A percentile compares a stretch with the other conserved stretches of the same genome.
phyloP scores from a whole-genome alignment of 1,284 basidiomycete species.

The Baeospora myosura region DNA sequence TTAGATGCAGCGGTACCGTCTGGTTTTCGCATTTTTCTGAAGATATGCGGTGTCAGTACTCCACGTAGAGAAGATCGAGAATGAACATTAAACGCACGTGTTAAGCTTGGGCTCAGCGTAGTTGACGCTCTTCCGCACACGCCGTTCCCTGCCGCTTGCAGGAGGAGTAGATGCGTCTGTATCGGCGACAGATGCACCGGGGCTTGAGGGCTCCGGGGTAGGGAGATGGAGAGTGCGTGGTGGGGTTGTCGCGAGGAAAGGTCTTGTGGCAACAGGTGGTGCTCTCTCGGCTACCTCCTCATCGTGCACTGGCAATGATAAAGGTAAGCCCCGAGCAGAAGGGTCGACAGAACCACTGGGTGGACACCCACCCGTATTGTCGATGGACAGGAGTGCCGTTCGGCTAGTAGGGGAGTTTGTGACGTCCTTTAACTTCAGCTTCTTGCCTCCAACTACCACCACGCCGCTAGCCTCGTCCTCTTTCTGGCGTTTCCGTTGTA shows the following conservation, averaged over 20 bases:
- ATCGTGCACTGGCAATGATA: background rate
- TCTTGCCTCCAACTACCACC: slow-evolving; percentile 9
- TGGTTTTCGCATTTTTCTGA: slow-evolving; percentile 87
- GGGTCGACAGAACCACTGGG: slow-evolving; percentile 1
- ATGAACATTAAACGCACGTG: slow-evolving; percentile 50
- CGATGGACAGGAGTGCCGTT: slow-evolving; percentile 31
- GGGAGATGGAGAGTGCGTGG: slow-evolving; percentile 26
- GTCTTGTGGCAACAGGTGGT: background rate
- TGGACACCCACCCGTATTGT: slow-evolving; percentile 27
- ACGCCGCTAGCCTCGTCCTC: slow-evolving; percentile 2
- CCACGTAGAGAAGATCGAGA: slow-evolving; percentile 10
- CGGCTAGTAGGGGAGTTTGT: slow-evolving; percentile 46
- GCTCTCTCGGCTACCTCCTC: background rate
- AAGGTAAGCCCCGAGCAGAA: background rate
- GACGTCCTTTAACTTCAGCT: slow-evolving; percentile 50
- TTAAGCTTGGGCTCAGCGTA: slow-evolving; percentile 87
- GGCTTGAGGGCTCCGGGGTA: slow-evolving; percentile 42
- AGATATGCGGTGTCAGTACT: slow-evolving; percentile 2
- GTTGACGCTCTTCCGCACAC: slow-evolving; percentile 75
- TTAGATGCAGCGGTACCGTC: slow-evolving; percentile 40
- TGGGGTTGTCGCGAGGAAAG: slow-evolving; percentile 20
- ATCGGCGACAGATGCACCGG: slow-evolving; percentile 29
- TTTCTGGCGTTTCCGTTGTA: background rate
- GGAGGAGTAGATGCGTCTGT: slow-evolving; percentile 29
- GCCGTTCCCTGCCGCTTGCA: slow-evolving; percentile 51